phyloP scores from a whole-genome alignment of 768 basidiomycete species.

The Russula virescens region DNA sequence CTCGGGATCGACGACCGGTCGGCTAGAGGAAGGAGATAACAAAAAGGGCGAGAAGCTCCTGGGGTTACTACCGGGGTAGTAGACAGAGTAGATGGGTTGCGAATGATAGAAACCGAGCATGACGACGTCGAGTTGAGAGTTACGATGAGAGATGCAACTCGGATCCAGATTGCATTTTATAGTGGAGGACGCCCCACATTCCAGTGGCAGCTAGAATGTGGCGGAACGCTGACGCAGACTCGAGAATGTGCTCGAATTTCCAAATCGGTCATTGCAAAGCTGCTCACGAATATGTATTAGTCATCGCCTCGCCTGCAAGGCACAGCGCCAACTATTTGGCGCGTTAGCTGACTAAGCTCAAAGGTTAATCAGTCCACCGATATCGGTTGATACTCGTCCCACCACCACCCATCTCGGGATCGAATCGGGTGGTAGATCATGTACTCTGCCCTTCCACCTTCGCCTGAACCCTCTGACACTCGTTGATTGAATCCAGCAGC shows the following conservation, averaged over 20 bases:
- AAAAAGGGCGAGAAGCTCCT: neutral
- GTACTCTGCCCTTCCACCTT: conserved; percentile 7
- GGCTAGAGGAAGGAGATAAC: neutral
- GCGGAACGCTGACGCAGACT: neutral
- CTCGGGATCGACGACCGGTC: neutral
- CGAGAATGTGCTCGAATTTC: conserved; percentile 10
- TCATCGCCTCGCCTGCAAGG: neutral
- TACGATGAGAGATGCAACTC: neutral
- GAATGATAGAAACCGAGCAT: conserved; percentile 10
- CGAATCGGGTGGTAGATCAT: conserved; percentile 2
- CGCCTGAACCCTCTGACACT: neutral
- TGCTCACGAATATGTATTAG: neutral
- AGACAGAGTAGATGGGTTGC: neutral
- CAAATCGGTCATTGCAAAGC: neutral
- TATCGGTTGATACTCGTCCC: neutral
- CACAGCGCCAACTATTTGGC: too few relatives aligned
- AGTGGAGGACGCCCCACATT: neutral
- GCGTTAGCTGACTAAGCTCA: neutral
- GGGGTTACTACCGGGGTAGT: neutral
- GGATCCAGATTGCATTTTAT: neutral
- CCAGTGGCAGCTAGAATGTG: neutral
- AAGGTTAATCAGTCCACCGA: neutral
- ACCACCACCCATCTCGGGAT: conserved; percentile 14
- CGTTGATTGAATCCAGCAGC: conserved; percentile 13
- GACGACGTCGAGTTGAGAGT: neutral